phyloP scores from a whole-genome alignment of 495 filamentous ascomycete species.

The Neurospora intermedia region DNA sequence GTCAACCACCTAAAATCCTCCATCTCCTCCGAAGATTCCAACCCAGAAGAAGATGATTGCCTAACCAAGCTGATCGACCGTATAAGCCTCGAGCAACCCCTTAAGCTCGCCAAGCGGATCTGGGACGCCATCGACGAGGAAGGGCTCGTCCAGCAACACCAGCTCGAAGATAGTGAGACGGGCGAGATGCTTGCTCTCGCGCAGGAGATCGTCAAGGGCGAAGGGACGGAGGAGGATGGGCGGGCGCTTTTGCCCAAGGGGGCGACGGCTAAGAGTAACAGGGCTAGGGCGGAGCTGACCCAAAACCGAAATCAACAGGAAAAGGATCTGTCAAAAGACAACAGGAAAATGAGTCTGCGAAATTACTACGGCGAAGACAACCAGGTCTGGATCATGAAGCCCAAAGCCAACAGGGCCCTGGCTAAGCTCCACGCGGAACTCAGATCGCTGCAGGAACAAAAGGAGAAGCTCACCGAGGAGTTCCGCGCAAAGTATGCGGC shows the following conservation, averaged over 20 bases:
- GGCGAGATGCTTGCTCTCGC: conserved; percentile 58
- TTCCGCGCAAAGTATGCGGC: conserved; percentile 45
- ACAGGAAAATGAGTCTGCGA: conserved; percentile 16
- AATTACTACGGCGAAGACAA: conserved; percentile 43
- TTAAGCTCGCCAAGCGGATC: conserved; percentile 58
- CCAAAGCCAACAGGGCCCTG: conserved; percentile 56
- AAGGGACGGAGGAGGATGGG: conserved; percentile 31
- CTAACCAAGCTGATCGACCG: conserved; percentile 47
- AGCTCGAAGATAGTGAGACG: conserved; percentile 59
- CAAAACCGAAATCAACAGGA: conserved; percentile 9
- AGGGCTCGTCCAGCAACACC: conserved; percentile 67
- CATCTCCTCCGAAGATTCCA: background rate
- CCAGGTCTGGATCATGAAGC: conserved; percentile 83
- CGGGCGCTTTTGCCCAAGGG: conserved; percentile 30
- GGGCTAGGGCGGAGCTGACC: conserved; percentile 11
- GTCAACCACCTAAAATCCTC: conserved; percentile 28
- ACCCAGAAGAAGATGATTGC: conserved; percentile 15
- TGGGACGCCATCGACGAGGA: conserved; percentile 83
- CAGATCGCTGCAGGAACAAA: conserved; percentile 45
- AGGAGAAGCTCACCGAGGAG: conserved; percentile 43
- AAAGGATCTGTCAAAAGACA: conserved; percentile 28
- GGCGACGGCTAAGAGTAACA: conserved; percentile 12
- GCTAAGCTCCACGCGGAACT: conserved; percentile 55
- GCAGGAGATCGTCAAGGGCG: conserved; percentile 49
- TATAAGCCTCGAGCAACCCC: conserved; percentile 59